These are phyloP conservation scores for Colletotrichum salicis DNA, from an alignment of 2,329 filamentous ascomycete genomes.

Conservation along the genomic window DNA sequence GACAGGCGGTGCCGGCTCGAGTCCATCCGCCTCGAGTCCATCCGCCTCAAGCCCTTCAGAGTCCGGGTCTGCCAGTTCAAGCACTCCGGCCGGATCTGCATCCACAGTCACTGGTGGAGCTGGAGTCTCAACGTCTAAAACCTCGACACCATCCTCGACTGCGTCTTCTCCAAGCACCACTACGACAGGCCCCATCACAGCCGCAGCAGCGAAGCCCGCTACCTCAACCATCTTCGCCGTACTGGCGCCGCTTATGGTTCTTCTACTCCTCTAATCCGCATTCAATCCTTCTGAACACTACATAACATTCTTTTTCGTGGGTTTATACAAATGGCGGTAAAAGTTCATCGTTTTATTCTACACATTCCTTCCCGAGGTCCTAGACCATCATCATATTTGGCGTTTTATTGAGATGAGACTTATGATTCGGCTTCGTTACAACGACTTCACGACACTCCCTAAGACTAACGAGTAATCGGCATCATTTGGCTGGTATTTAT, in stretches of 20 bases:
- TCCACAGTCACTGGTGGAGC: neutral
- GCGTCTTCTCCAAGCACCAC: conserved; percentile 6
- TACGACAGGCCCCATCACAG: conserved; percentile 2
- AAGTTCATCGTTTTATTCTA: conserved; percentile 9
- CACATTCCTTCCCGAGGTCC: conserved; percentile 13
- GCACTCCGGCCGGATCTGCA: neutral
- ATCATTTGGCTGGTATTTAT: neutral
- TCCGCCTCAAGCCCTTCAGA: neutral
- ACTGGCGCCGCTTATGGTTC: conserved; percentile 22
- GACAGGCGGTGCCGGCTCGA: neutral
- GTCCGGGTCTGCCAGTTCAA: neutral
- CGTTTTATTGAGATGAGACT: neutral
- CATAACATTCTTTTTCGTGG: neutral
- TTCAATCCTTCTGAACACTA: conserved; percentile 7
- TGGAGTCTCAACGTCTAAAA: neutral
- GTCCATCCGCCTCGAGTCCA: neutral
- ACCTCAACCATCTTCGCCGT: conserved; percentile 20
- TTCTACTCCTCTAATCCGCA: conserved; percentile 22
- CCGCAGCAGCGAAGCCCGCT: neutral
- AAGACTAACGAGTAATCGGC: conserved; percentile 18
- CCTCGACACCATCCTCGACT: neutral
- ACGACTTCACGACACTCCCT: conserved; percentile 34
- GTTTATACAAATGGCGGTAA: conserved; percentile 14
- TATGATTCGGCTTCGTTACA: neutral
- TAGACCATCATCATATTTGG: neutral